A percentile compares a stretch with the other conserved stretches of the same genome.
Conservation (phyloP, 306 rosid species). For the Lithocarpus polystachyus region DNA sequence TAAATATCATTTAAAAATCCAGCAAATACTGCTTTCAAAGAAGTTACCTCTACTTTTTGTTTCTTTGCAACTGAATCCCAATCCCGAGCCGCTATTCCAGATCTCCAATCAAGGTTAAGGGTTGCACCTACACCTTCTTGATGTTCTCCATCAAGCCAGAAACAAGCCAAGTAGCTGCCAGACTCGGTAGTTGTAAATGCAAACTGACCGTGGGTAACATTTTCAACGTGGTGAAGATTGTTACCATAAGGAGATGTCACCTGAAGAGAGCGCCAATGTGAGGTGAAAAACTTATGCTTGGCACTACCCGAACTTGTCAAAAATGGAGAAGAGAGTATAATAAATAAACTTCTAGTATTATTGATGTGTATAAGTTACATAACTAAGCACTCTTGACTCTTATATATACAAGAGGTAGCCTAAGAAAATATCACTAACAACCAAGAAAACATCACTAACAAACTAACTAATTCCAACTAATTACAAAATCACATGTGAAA, state of each 20-base stretch:
- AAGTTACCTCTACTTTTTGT: conserved; percentile 48
- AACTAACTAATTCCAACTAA: too few species aligned
- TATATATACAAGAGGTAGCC: too few species aligned
- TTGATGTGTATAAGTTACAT: too few species aligned
- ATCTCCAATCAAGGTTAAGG: conserved; percentile 57
- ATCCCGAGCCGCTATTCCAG: conserved; percentile 50
- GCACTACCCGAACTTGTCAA: background rate
- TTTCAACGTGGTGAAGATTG: conserved; percentile 51
- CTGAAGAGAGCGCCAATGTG: conserved; percentile 13
- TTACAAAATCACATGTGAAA: too few species aligned
- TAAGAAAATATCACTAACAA: too few species aligned
- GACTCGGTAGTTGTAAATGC: conserved; percentile 50
- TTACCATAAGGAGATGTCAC: conserved; percentile 63
- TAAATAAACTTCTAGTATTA: too few species aligned
- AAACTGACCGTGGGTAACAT: conserved; percentile 62
- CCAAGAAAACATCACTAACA: too few species aligned
- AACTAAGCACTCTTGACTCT: too few species aligned
- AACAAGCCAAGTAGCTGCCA: conserved; percentile 55
- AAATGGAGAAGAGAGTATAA: too few species aligned
- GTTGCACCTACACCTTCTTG: conserved; percentile 20
- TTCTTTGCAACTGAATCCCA: conserved; percentile 58
- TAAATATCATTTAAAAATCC: background rate
- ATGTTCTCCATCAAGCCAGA: conserved; percentile 37
- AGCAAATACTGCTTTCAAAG: background rate
- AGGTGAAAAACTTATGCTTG: background rate